phyloP scores from a whole-genome alignment of 768 basidiomycete species.

The Suillus weaverae region DNA sequence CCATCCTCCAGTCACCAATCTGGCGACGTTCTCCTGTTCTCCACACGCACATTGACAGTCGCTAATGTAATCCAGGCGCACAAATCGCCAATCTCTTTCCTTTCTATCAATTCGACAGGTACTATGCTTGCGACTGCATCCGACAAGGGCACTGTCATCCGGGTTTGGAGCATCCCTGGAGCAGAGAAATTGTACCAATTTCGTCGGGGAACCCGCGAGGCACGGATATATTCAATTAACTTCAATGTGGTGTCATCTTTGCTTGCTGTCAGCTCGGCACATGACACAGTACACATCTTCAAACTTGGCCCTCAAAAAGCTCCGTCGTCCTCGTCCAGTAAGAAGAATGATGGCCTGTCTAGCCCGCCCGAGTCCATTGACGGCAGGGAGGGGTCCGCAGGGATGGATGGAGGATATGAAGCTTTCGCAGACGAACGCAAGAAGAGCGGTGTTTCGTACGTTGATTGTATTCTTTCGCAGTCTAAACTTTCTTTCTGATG shows the following conservation, averaged over 20 bases:
- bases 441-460: conserved; percentile 57
- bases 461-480: conserved; percentile 15
- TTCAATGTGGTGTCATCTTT: conserved; percentile 85
- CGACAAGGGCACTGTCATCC: conserved; percentile 95
- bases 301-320: conserved; percentile 55
- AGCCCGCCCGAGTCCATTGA: conserved; percentile 71
- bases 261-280: conserved; percentile 88
- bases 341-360: conserved; percentile 36
- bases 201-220: conserved; percentile 83
- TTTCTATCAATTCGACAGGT: conserved; percentile 84
- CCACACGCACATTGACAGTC: conserved; percentile 86
- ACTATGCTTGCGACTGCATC: conserved; percentile 91
- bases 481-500: conserved; percentile 1
- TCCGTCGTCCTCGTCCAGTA: not conserved
- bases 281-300: conserved; percentile 97
- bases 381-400: conserved; percentile 57
- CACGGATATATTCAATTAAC: conserved; percentile 79
- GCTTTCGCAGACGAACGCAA: conserved; percentile 80
- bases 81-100: conserved; percentile 86
- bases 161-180: conserved; percentile 88
- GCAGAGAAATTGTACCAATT: conserved; percentile 97
- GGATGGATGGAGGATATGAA: conserved; percentile 71
- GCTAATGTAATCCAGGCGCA: conserved; percentile 97
- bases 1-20: conserved; percentile 48
- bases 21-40: conserved; percentile 93